These are phyloP conservation scores for Xylaria sp. DNA, from an alignment of 2,329 filamentous ascomycete species.

Conservation along the genomic window DNA sequence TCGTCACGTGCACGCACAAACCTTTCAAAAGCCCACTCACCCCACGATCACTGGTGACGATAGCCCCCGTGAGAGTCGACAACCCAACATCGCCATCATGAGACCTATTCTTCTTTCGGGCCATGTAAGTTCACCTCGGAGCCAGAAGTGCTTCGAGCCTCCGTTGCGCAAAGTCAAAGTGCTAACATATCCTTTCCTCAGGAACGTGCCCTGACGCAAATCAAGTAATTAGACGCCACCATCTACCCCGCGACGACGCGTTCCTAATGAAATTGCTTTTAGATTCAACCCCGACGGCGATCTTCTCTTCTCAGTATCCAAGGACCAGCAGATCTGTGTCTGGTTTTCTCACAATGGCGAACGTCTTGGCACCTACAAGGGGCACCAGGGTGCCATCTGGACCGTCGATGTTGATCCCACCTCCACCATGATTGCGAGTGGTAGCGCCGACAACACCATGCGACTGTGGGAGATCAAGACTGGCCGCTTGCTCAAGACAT, in stretches of 20 bases:
- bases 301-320: constrained; percentile 92
- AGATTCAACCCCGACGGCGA: constrained; percentile 96
- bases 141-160: background rate
- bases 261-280: constrained; percentile 18
- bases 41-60: constrained; percentile 33
- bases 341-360: constrained; percentile 99
- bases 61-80: constrained; percentile 20
- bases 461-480: constrained; percentile 95
- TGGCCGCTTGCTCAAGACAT: constrained; percentile 91
- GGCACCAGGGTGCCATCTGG: constrained; percentile 98
- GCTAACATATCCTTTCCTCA: constrained; percentile 42
- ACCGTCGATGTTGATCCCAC: constrained; percentile 96
- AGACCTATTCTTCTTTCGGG: constrained; percentile 95
- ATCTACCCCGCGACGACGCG: constrained; percentile 27
- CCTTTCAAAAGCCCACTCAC: constrained; percentile 38
- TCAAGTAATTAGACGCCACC: constrained; percentile 65
- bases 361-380: constrained; percentile 93
- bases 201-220: constrained; percentile 94
- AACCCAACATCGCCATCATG: constrained; percentile 66
- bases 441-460: constrained; percentile 98
- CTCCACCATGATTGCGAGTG: constrained; percentile 88
- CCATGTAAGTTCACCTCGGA: constrained; percentile 66
- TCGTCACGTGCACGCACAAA: constrained; percentile 37
- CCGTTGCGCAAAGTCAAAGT: background rate
- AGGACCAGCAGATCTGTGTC: constrained; percentile 95